Percentiles rank a stretch among this genome's conserved stretches.
Conservation (phyloP, 169 alveolate genomes). For the Cystoisospora suis region DNA sequence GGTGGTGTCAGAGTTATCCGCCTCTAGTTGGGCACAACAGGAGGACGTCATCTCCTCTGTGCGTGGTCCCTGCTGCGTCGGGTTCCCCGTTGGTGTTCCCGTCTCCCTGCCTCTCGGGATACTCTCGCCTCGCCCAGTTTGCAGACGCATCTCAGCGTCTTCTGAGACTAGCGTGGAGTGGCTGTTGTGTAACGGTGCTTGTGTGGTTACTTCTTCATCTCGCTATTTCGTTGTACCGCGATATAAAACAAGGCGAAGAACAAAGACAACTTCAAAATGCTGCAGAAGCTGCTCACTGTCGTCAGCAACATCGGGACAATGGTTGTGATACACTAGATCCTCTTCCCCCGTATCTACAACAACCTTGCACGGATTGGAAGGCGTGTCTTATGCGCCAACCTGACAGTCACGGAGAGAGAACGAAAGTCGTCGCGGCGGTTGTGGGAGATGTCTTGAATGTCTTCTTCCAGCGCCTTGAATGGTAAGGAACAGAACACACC, state of each 20-base stretch:
- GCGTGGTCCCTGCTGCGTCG: no score
- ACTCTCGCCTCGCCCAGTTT: not conserved
- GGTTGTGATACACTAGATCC: constrained; percentile 60
- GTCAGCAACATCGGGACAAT: constrained; percentile 51
- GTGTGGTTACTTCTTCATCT: not conserved
- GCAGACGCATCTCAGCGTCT: constrained; percentile 28
- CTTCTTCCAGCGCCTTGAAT: constrained; percentile 52
- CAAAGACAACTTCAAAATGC: constrained; percentile 40
- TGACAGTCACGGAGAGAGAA: constrained; percentile 12
- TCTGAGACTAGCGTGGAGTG: not conserved
- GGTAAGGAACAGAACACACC: constrained; percentile 25
- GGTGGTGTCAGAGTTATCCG: no score
- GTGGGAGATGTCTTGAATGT: constrained; percentile 45
- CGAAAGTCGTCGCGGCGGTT: constrained; percentile 24
- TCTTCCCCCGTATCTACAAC: constrained; percentile 36
- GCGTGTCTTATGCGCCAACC: constrained; percentile 38
- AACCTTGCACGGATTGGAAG: constrained; percentile 54
- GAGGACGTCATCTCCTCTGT: no score
- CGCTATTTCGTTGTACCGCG: not conserved
- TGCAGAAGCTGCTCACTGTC: constrained; percentile 44
- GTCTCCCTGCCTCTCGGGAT: no score
- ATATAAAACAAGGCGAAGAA: constrained; percentile 27
- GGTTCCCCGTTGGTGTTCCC: no score
- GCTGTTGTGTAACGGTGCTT: not conserved
- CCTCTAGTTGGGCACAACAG: no score